Conservation (phyloP, 2,329 filamentous ascomycete species). For the Alternaria solani region DNA sequence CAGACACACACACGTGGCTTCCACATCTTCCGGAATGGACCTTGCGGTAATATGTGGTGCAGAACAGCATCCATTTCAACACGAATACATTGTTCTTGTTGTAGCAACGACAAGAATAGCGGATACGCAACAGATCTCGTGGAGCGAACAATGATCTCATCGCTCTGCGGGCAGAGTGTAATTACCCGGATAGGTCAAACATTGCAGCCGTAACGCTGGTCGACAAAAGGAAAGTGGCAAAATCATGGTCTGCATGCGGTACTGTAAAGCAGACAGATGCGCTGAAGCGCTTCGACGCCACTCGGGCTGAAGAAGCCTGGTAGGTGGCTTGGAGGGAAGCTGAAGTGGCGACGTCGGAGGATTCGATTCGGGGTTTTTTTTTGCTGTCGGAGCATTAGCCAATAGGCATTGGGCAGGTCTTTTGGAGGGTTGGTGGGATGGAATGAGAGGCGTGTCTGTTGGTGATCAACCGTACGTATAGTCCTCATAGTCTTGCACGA, state of each 20-base stretch:
- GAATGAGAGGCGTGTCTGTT: neutral
- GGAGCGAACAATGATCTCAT: neutral
- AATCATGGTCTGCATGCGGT: neutral
- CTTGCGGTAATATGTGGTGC: neutral
- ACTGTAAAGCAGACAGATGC: neutral
- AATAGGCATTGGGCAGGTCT: neutral
- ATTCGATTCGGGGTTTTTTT: accelerated
- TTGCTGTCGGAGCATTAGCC: neutral
- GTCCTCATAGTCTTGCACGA: neutral
- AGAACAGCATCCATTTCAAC: neutral
- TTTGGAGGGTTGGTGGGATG: neutral
- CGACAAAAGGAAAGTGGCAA: neutral
- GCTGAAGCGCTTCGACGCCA: neutral
- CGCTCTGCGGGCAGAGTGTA: neutral
- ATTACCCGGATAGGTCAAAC: neutral
- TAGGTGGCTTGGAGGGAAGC: neutral
- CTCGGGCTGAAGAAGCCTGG: accelerated
- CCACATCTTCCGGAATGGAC: neutral
- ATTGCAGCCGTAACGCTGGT: neutral
- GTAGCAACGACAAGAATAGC: neutral
- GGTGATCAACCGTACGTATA: neutral
- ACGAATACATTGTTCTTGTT: neutral
- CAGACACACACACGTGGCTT: neutral
- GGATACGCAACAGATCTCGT: neutral
- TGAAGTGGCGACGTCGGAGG: neutral